These are phyloP conservation scores for Mucor ambiguus DNA, from an alignment of 371 early-diverging fungal species.

Conservation along the genomic window DNA sequence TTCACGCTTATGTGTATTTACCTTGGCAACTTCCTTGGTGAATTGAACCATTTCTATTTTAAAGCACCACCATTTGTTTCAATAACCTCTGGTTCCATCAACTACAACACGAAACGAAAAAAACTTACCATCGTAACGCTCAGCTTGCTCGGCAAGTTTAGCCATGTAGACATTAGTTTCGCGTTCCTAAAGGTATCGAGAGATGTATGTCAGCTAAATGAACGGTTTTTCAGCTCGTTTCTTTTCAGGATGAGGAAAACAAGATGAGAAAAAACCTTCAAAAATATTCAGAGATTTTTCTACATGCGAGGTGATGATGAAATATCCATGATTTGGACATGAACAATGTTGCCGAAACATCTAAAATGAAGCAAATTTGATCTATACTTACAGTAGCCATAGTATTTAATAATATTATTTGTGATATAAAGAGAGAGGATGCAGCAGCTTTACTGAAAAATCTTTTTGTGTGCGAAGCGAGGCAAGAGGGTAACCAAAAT, in stretches of 20 bases:
- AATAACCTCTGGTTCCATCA: background rate
- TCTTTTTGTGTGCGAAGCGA: background rate
- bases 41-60: constrained; percentile 90
- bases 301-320: background rate
- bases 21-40: constrained; percentile 88
- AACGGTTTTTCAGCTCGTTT: background rate
- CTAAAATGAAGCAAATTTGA: background rate
- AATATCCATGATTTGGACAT: background rate
- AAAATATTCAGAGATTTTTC: background rate
- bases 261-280: background rate
- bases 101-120: background rate
- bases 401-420: background rate
- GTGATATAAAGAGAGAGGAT: background rate
- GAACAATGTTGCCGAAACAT: background rate
- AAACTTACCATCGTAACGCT: constrained; percentile 88
- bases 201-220: background rate
- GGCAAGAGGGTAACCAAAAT: background rate
- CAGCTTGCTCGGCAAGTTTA: constrained; percentile 99
- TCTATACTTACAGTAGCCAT: constrained; percentile 25
- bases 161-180: constrained; percentile 82
- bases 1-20: constrained; percentile 20
- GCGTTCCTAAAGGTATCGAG: constrained; percentile 36
- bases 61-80: background rate
- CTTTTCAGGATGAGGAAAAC: constrained; percentile 4
- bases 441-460: background rate